Conservation (phyloP, 805 yeast species). For the Nakazawaea molendinolei region DNA sequence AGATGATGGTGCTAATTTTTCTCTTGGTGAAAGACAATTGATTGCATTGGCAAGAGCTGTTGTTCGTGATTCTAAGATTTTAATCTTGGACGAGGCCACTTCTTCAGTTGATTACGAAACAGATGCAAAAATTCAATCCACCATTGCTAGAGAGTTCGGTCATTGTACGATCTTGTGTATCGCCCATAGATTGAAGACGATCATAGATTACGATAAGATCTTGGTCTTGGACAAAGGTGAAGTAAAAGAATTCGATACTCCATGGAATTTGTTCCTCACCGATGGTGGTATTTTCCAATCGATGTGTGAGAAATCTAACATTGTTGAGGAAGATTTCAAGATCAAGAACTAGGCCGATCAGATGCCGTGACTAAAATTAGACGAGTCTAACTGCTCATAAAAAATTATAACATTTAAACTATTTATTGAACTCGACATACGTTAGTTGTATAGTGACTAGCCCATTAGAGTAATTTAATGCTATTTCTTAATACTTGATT, state of each 20-base stretch:
- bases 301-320: slow-evolving; percentile 47
- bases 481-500: too few species aligned
- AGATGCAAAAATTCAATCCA: slow-evolving; percentile 54
- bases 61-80: slow-evolving; percentile 52
- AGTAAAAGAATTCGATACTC: slow-evolving; percentile 48
- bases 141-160: slow-evolving; percentile 51
- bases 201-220: slow-evolving; percentile 51
- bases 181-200: slow-evolving; percentile 66
- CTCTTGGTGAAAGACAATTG: slow-evolving; percentile 67
- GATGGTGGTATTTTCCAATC: slow-evolving; percentile 39
- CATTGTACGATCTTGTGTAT: slow-evolving; percentile 64
- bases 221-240: slow-evolving; percentile 54
- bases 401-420: neutral
- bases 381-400: neutral
- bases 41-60: slow-evolving; percentile 67
- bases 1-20: slow-evolving; percentile 65
- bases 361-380: neutral
- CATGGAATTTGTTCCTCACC: slow-evolving; percentile 35
- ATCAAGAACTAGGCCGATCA: too few species aligned
- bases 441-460: too few species aligned
- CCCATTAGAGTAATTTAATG: too few species aligned
- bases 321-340: slow-evolving; percentile 33
- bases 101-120: slow-evolving; percentile 72
- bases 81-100: slow-evolving; percentile 73
- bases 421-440: too few species aligned